Percentiles rank a stretch among this genome's conserved stretches.
phyloP scores from a whole-genome alignment of 306 rosid genomes.

The Acacia melanoxylon region DNA sequence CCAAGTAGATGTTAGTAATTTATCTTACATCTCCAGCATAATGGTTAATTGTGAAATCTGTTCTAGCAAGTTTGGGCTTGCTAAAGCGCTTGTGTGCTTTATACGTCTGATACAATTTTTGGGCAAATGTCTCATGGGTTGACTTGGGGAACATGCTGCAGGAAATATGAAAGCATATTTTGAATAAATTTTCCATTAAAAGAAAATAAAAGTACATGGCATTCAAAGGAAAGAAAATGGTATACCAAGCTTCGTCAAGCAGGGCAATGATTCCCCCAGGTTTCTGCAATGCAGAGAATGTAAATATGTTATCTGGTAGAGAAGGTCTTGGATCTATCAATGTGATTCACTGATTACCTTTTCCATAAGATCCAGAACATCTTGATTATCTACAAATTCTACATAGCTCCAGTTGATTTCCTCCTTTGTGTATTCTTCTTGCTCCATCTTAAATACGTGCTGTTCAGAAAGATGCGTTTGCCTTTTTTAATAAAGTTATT shows the following conservation, averaged over 20 bases:
- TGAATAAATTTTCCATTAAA: not conserved
- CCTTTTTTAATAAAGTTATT: slow-evolving; percentile 22
- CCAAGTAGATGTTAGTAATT: not conserved
- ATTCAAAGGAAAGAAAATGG: slow-evolving; percentile 29
- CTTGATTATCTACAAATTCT: slow-evolving; percentile 87
- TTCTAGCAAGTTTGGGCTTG: slow-evolving; percentile 87
- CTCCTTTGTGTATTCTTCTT: slow-evolving; percentile 90
- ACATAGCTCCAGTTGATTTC: slow-evolving; percentile 91
- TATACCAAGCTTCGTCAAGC: slow-evolving; percentile 94
- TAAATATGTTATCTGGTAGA: slow-evolving; percentile 12
- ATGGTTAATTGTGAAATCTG: slow-evolving; percentile 78
- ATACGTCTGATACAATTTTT: slow-evolving; percentile 87
- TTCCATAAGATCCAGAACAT: slow-evolving; percentile 87
- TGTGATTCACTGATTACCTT: slow-evolving; percentile 53
- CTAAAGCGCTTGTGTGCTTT: slow-evolving; percentile 81
- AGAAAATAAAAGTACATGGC: not conserved
- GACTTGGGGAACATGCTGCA: slow-evolving; percentile 91
- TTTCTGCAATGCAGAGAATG: slow-evolving; percentile 59
- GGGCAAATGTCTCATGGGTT: slow-evolving; percentile 90
- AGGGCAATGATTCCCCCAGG: slow-evolving; percentile 93
- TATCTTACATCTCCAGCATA: slow-evolving; percentile 86
- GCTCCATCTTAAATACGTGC: slow-evolving; percentile 97
- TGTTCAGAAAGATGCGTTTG: slow-evolving; percentile 40
- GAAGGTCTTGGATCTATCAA: slow-evolving; percentile 8
- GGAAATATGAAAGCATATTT: not conserved